Conservation (phyloP, 306 rosid genomes). For the Hylodesmum podocarpum region DNA sequence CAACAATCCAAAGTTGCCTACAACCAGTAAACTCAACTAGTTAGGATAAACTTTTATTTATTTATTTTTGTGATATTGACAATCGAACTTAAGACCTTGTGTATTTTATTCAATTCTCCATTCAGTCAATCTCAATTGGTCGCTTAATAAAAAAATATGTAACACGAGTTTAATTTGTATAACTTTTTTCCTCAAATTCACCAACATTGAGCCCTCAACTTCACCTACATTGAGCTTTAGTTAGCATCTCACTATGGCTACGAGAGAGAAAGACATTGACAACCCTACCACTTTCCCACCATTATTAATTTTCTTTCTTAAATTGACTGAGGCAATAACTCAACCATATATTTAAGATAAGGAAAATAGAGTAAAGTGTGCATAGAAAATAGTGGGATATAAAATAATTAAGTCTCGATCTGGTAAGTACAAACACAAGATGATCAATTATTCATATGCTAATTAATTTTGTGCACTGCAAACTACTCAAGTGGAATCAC, state of each 20-base stretch:
- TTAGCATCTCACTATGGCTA: neutral
- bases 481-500: neutral
- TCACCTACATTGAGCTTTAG: neutral
- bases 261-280: neutral
- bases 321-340: constrained; percentile 9
- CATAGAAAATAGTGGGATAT: neutral
- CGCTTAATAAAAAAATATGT: too few relatives aligned
- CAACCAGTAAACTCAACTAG: constrained; percentile 13
- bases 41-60: neutral
- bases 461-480: neutral
- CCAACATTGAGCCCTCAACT: neutral
- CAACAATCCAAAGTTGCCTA: constrained; percentile 8
- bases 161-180: too few relatives aligned
- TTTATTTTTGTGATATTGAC: too few relatives aligned
- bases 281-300: neutral
- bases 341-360: neutral
- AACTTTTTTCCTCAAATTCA: neutral
- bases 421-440: neutral
- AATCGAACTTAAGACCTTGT: too few relatives aligned
- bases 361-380: neutral
- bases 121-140: too few relatives aligned
- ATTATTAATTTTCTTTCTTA: neutral
- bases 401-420: neutral
- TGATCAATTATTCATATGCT: constrained; percentile 6
- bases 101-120: too few relatives aligned